Percentiles rank a stretch among this genome's conserved stretches.
phyloP scores from a whole-genome alignment of 148 eudicot genomes.

The Rhododendron williamsianum region DNA sequence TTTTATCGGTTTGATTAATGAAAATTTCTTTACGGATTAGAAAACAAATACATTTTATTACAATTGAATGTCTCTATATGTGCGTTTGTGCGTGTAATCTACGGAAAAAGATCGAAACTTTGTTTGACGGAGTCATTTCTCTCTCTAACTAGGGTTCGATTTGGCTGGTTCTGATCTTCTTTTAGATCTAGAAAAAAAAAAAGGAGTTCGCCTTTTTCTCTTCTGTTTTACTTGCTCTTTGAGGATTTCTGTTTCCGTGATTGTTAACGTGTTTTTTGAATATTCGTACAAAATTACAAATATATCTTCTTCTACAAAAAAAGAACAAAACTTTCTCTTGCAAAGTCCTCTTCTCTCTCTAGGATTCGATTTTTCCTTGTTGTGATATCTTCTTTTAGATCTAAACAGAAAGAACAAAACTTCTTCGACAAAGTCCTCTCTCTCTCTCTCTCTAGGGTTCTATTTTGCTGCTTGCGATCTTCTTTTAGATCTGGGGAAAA shows the following conservation, averaged over 20 bases:
- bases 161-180: not conserved
- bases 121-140: not conserved
- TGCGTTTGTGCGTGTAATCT: not conserved
- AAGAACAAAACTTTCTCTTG: not conserved
- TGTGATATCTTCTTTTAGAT: not conserved
- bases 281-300: not conserved
- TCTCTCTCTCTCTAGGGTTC: not conserved
- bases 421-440: not conserved
- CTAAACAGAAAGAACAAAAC: not conserved
- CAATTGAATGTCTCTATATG: not conserved
- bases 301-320: not conserved
- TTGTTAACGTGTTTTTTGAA: not conserved
- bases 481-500: not conserved
- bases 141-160: not conserved
- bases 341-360: not conserved
- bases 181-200: not conserved
- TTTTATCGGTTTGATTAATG: not conserved
- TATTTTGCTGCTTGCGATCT: not conserved
- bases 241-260: not conserved
- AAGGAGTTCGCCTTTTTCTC: too few species aligned
- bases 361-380: not conserved
- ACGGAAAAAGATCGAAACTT: not conserved
- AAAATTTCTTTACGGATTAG: too few species aligned
- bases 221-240: not conserved
- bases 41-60: too few species aligned